Conservation (phyloP, 768 basidiomycete genomes). For the Leccinellum luteum region DNA sequence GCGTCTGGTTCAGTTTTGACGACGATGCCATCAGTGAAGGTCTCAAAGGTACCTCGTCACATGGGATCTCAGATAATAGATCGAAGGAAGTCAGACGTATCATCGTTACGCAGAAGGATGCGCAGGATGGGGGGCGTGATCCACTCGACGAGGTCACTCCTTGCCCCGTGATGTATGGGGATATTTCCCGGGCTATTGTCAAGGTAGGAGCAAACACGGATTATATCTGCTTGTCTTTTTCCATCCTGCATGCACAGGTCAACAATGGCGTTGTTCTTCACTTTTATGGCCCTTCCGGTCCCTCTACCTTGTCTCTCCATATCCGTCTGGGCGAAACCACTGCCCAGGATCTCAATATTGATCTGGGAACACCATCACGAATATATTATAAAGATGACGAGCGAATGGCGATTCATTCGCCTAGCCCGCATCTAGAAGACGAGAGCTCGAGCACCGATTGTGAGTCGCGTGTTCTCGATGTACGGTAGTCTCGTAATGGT, state of each 20-base stretch:
- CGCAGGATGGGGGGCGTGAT: conserved; percentile 54
- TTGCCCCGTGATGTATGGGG: conserved; percentile 67
- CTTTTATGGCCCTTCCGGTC: conserved; percentile 56
- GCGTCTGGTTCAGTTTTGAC: conserved; percentile 81
- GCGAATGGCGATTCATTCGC: conserved; percentile 80
- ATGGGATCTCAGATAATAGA: conserved; percentile 50
- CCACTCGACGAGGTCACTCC: conserved; percentile 71
- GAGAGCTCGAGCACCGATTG: conserved; percentile 52
- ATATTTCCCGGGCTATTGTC: conserved; percentile 62
- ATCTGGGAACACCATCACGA: conserved; percentile 75
- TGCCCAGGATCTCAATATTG: conserved; percentile 75
- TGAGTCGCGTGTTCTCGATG: conserved; percentile 24
- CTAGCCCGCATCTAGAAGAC: conserved; percentile 39
- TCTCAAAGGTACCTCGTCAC: conserved; percentile 41
- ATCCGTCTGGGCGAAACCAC: conserved; percentile 73
- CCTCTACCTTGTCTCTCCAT: conserved; percentile 42
- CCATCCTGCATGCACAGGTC: conserved; percentile 41
- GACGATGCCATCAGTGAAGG: conserved; percentile 64
- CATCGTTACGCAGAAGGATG: conserved; percentile 66
- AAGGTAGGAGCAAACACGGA: conserved; percentile 44
- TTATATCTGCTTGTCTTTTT: background rate
- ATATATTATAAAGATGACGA: conserved; percentile 88
- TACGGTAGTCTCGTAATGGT: conserved; percentile 4
- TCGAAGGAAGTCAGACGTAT: conserved; percentile 76
- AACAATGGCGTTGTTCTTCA: conserved; percentile 70